Conservation (phyloP, 139 green algal genomes). For the Chlorella sp. region DNA sequence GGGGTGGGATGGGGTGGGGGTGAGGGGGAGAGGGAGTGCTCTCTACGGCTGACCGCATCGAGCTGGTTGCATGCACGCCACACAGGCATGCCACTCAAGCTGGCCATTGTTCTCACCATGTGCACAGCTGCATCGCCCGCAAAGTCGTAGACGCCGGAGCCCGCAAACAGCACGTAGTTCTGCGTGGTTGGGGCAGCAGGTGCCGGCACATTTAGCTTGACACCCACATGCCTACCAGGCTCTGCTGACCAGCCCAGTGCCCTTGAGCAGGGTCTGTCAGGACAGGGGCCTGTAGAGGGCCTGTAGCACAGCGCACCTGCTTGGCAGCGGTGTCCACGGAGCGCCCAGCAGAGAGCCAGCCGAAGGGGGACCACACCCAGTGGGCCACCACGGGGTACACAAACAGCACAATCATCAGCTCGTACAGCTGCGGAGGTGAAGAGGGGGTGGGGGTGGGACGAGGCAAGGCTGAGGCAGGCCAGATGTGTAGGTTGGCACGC, state of each 20-base stretch:
- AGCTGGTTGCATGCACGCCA: too few relatives aligned
- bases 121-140: slow-evolving; percentile 73
- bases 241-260: too few relatives aligned
- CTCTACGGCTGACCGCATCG: too few relatives aligned
- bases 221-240: too few relatives aligned
- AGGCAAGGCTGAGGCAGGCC: background rate
- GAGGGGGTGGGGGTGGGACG: background rate
- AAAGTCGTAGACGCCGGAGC: slow-evolving; percentile 66
- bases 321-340: slow-evolving; percentile 2
- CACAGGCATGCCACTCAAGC: too few relatives aligned
- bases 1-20: too few relatives aligned
- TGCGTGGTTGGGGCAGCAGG: too few relatives aligned
- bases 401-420: slow-evolving; percentile 73
- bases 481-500: background rate
- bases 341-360: slow-evolving; percentile 55
- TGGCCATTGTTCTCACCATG: slow-evolving; percentile 51
- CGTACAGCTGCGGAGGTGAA: slow-evolving; percentile 64
- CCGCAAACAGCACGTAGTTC: slow-evolving; percentile 41
- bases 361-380: slow-evolving; percentile 63
- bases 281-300: too few relatives aligned
- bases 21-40: too few relatives aligned
- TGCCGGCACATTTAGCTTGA: too few relatives aligned
- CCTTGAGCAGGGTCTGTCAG: too few relatives aligned
- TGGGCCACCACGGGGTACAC: slow-evolving; percentile 79
- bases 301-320: too few relatives aligned